Conservation (phyloP, 805 yeast species). For the Spencermartinsiella europaea region DNA sequence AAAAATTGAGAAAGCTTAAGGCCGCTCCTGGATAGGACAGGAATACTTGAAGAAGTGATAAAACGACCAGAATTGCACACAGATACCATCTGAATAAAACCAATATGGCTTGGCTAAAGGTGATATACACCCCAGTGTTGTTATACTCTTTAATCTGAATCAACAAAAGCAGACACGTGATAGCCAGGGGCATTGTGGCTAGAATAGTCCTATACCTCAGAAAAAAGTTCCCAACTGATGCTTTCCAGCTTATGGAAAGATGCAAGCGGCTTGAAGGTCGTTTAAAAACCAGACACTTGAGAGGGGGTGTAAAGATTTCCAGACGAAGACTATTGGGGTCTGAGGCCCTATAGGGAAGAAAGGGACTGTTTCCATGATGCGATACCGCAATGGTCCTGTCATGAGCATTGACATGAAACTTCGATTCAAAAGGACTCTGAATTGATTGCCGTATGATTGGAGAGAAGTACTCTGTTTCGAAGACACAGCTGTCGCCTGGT, state of each 20-base stretch:
- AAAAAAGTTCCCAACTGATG: conserved; percentile 63
- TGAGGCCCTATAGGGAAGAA: conserved; percentile 9
- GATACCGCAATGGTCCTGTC: conserved; percentile 6
- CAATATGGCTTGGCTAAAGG: conserved; percentile 44
- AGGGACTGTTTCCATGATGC: conserved; percentile 18
- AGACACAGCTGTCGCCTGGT: neutral
- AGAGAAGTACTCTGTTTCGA: conserved; percentile 3
- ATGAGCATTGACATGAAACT: conserved; percentile 16
- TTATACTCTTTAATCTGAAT: conserved; percentile 50
- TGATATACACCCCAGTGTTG: conserved; percentile 35
- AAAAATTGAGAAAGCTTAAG: conserved; percentile 19
- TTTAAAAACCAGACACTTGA: neutral
- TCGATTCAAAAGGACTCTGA: conserved; percentile 16
- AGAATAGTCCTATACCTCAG: conserved; percentile 72
- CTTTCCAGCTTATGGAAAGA: conserved; percentile 44
- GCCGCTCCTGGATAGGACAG: neutral
- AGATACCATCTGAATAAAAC: conserved; percentile 32
- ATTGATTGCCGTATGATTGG: conserved; percentile 17
- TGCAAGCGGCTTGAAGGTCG: neutral
- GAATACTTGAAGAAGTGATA: conserved; percentile 15
- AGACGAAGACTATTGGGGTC: conserved; percentile 8
- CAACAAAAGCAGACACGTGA: conserved; percentile 47
- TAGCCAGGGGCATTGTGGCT: conserved; percentile 62
- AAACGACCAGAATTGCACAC: conserved; percentile 20
- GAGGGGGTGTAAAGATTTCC: conserved; percentile 13